These are phyloP conservation scores for Cryphonectria japonica DNA, from an alignment of 2,329 filamentous ascomycete genomes.

Conservation along the genomic window DNA sequence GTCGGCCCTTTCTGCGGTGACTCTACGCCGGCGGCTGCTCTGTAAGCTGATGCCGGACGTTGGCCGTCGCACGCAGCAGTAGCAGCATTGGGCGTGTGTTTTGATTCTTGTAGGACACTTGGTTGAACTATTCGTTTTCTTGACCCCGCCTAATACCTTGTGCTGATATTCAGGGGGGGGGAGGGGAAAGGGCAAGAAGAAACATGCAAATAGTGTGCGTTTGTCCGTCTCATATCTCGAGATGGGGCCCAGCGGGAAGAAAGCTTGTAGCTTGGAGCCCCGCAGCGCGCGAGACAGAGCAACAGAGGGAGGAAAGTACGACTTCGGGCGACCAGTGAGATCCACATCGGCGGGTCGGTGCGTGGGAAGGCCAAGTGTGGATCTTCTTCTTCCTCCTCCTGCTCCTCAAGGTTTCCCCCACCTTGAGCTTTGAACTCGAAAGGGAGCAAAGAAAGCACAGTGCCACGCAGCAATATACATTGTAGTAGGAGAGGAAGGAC, in stretches of 20 bases:
- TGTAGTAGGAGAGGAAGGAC: background rate
- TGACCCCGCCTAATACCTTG: background rate
- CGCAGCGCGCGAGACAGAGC: background rate
- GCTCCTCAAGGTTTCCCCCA: background rate
- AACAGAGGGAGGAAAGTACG: background rate
- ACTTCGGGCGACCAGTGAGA: background rate
- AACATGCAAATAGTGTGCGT: background rate
- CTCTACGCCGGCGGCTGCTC: constrained; percentile 9
- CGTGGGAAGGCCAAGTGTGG: constrained; percentile 8
- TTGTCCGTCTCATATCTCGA: constrained; percentile 7
- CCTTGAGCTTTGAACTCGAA: background rate
- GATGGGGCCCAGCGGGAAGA: background rate
- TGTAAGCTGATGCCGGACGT: constrained; percentile 19
- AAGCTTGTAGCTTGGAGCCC: background rate
- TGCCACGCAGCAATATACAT: background rate
- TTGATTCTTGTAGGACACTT: background rate
- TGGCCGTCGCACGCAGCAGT: background rate
- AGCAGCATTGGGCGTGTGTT: background rate
- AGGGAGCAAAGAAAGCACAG: background rate
- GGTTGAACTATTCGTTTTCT: background rate
- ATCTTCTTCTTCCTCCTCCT: background rate
- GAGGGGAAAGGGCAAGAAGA: too few relatives aligned
- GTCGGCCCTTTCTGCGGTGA: constrained; percentile 17
- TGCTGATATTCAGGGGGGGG: background rate
- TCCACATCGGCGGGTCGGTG: constrained; percentile 18